Base-by-base conservation (phyloP, 225 moss, liverwort and hornwort genomes). In the Pseudoscleropodium purum region DNA sequence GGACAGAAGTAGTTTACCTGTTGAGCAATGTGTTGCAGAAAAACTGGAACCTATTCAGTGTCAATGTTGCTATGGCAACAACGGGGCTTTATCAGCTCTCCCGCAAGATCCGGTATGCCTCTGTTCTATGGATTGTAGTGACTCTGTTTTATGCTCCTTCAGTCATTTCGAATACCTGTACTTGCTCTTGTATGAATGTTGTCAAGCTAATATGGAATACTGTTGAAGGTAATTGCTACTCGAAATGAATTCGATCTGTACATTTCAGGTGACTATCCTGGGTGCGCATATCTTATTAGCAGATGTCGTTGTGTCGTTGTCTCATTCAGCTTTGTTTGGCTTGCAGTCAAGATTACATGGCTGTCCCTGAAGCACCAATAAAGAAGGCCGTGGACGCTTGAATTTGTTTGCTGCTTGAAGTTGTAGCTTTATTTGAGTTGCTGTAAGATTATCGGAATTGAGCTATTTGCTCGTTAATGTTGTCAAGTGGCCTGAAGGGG, bases 1-100 rank as follows among this genome's bases (percentile, higher is more conserved):
- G 84, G 36, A 76, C 75, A n/a, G 31, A 59, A 85, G 60, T 67
- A 79, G 61, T 82, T 86, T 62, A 62, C 31, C 81, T 87, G 75
- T 67, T 83, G 86, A 75, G 73, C 39, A 78, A 82, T 89, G 57
- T 88, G 69, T 79, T 84, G 86, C 94, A 99, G 99, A 99, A 95
- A 97, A 99, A 99, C 84, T 99, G 99, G 99, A 99, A 99, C 91
- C 89, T 99, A 84, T 95, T 99, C 90, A 92, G 94, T 88, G 99
- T 97, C 79, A 99, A 99, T 87, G 77, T 97, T 51, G 87, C 92
- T 86, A 99, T 99, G 99, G 96, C 91, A 88, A 90, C 89, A 81
- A 99, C 99, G 86, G 99, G 97, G 36, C 37, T 97, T 31, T 99
- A 99, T 70, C 99, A 99, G 92, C 93, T 99, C 79, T 92, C 95